These are phyloP conservation scores for Escallonia herrerae DNA, from an alignment of 129 eudicot genomes.

Conservation along the genomic window DNA sequence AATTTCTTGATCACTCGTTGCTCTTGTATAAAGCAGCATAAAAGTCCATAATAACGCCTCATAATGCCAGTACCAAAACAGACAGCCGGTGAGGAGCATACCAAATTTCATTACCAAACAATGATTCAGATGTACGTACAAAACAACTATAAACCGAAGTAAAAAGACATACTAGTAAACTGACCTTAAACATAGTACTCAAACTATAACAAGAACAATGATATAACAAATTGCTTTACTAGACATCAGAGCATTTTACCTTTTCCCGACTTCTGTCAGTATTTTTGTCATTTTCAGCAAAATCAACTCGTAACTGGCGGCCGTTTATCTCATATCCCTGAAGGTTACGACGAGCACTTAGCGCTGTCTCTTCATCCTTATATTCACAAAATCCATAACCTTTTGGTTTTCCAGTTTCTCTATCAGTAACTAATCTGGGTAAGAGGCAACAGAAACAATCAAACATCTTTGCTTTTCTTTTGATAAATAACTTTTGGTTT, in stretches of 20 bases:
- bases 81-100: too few relatives aligned
- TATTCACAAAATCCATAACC: slow-evolving; percentile 98
- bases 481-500: too few relatives aligned
- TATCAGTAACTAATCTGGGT: slow-evolving; percentile 79
- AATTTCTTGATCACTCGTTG: too few relatives aligned
- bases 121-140: too few relatives aligned
- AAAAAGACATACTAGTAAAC: too few relatives aligned
- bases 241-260: slow-evolving; percentile 30
- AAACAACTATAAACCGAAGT: too few relatives aligned
- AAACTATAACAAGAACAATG: too few relatives aligned
- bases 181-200: too few relatives aligned
- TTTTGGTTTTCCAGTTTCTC: slow-evolving; percentile 96
- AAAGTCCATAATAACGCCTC: too few relatives aligned
- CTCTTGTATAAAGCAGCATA: too few relatives aligned
- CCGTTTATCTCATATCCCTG: slow-evolving; percentile 96
- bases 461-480: background rate
- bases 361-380: slow-evolving; percentile 97
- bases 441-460: background rate
- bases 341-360: slow-evolving; percentile 95
- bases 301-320: slow-evolving; percentile 92
- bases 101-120: too few relatives aligned
- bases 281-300: slow-evolving; percentile 95
- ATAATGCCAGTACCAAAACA: too few relatives aligned
- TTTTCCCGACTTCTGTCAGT: slow-evolving; percentile 70
- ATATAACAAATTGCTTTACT: slow-evolving; percentile 6